A percentile compares a stretch with the other conserved stretches of the same genome.
Conservation (phyloP, 805 yeast species). For the Lipomyces spencermartinsiae region DNA sequence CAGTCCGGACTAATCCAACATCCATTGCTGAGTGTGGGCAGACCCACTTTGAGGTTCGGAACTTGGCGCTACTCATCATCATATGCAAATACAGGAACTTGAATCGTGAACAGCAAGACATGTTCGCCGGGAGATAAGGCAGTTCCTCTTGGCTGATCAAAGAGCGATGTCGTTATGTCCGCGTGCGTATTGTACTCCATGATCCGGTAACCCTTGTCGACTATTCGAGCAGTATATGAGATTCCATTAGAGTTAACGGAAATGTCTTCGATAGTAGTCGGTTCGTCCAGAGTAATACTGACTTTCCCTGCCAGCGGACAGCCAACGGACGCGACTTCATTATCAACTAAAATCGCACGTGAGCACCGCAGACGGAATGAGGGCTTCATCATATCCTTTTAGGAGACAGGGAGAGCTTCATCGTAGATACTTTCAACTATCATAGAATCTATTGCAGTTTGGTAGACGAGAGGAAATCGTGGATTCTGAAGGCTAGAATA, state of each 20-base stretch:
- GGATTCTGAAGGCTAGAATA: no score
- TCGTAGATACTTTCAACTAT: no score
- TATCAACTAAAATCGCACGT: constrained; percentile 8
- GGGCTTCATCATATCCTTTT: no score
- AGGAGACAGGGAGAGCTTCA: no score
- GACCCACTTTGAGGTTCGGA: background rate
- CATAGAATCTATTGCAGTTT: no score
- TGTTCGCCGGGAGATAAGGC: constrained; percentile 10
- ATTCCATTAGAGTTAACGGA: constrained; percentile 22
- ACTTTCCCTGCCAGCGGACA: constrained; percentile 13
- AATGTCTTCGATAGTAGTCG: constrained; percentile 14
- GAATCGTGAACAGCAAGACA: background rate
- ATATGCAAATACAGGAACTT: constrained; percentile 19
- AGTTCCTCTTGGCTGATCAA: background rate
- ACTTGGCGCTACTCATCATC: background rate
- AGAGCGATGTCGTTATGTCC: constrained; percentile 4
- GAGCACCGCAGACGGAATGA: no score
- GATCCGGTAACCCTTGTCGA: background rate
- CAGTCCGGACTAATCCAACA: background rate
- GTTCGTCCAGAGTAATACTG: constrained; percentile 14
- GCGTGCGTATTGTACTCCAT: constrained; percentile 16
- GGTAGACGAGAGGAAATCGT: no score
- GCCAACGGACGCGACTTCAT: constrained; percentile 15
- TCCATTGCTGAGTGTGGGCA: background rate
- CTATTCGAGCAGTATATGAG: constrained; percentile 13